Evolutionary conservation across 106 monocot species (phyloP).

Genomic region (Dendrobium officinale): DNA sequence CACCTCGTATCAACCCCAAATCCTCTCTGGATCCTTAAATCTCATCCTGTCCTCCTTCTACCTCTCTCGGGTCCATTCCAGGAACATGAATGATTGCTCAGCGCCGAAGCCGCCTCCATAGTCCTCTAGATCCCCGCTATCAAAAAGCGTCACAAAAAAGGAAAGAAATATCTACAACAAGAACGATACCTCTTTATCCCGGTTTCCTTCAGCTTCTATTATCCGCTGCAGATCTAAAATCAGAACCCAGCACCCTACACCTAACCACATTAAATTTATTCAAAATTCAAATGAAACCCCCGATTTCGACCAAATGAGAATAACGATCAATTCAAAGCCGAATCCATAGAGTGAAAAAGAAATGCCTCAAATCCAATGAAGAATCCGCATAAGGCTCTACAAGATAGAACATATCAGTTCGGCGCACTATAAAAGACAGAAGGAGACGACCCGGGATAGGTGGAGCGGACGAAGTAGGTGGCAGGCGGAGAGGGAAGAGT

Average conservation of each 20-base stretch:
- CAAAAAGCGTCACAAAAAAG: no score
- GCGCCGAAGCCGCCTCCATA: conserved; percentile 6
- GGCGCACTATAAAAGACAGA: neutral
- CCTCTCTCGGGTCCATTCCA: neutral
- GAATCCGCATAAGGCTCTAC: neutral
- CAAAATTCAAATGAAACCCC: neutral
- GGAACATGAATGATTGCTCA: neutral
- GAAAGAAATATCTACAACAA: neutral
- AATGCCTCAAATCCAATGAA: neutral
- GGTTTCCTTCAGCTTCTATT: neutral
- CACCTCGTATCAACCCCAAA: neutral
- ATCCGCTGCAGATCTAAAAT: neutral
- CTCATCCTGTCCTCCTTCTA: neutral
- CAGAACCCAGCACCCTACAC: neutral
- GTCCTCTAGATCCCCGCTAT: neutral
- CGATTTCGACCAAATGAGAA: neutral
- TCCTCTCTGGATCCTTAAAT: neutral
- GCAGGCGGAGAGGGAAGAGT: no score
- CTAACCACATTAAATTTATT: neutral
- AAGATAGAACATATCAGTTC: neutral
- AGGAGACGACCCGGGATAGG: no score
- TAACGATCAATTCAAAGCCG: neutral
- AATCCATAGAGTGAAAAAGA: neutral
- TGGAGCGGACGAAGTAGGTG: no score
- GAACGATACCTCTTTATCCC: neutral